Conservation (phyloP, 768 basidiomycete genomes). For the Filobasidium floriforme region DNA sequence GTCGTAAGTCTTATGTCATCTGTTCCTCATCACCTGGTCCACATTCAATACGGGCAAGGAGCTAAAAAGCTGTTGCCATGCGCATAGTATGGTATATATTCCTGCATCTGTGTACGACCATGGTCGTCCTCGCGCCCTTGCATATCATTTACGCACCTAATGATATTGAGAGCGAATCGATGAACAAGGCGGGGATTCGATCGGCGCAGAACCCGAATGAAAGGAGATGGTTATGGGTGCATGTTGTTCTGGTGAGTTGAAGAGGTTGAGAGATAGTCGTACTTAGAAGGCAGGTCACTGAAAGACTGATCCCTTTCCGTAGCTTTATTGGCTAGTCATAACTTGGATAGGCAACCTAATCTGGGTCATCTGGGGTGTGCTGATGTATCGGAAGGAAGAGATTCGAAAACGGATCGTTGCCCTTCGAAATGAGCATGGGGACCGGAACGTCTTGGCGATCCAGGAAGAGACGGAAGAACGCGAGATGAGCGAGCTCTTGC, state of each 20-base stretch:
- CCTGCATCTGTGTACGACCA: slow-evolving; percentile 29
- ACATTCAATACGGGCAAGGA: neutral
- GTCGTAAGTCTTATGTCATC: slow-evolving; percentile 32
- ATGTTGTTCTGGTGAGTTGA: slow-evolving; percentile 33
- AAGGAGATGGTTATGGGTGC: slow-evolving; percentile 41
- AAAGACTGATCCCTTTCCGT: too few species aligned
- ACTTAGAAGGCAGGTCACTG: neutral
- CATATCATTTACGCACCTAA: slow-evolving; percentile 36
- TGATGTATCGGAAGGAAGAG: slow-evolving; percentile 33
- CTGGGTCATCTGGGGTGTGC: slow-evolving; percentile 43
- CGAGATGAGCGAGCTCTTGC: slow-evolving; percentile 9
- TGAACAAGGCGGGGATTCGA: slow-evolving; percentile 41
- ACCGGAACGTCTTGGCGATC: neutral
- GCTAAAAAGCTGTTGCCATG: neutral
- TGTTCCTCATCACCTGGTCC: too few species aligned
- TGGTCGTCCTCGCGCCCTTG: slow-evolving; percentile 37
- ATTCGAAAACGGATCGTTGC: slow-evolving; percentile 12
- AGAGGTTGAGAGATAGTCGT: neutral
- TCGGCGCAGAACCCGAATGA: slow-evolving; percentile 31
- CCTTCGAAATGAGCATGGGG: neutral
- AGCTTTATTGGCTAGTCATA: slow-evolving; percentile 38
- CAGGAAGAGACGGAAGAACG: neutral
- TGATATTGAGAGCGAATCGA: slow-evolving; percentile 31
- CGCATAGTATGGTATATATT: slow-evolving; percentile 38
- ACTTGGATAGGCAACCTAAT: slow-evolving; percentile 36